Percentiles rank a stretch among this genome's conserved stretches.
Conservation (phyloP, 1,284 basidiomycete species). For the Cryptococcus sp. region DNA sequence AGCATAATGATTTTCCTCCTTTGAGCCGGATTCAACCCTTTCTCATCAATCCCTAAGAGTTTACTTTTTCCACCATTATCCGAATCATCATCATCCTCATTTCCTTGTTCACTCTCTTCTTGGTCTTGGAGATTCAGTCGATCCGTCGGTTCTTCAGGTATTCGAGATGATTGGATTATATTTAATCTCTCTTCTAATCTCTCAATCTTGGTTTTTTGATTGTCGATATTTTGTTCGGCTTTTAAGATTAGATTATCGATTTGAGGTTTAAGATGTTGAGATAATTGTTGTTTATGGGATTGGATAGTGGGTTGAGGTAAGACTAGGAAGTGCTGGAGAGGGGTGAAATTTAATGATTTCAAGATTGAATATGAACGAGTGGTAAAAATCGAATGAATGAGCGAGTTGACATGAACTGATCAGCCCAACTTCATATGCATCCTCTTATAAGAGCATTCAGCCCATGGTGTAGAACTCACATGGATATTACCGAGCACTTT, state of each 20-base stretch:
- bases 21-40: constrained; percentile 32
- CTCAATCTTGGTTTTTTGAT: constrained; percentile 18
- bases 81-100: background rate
- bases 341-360: background rate
- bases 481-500: constrained; percentile 39
- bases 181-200: constrained; percentile 36
- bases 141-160: background rate
- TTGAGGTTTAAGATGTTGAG: constrained; percentile 38
- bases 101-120: constrained; percentile 2
- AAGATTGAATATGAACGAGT: background rate
- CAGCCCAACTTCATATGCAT: no score
- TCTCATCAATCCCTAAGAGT: constrained; percentile 30
- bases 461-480: constrained; percentile 19
- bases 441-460: no score
- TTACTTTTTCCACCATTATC: constrained; percentile 10
- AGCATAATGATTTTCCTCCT: constrained; percentile 37
- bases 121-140: background rate
- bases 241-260: constrained; percentile 39
- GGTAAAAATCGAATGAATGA: no score
- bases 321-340: constrained; percentile 39
- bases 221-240: constrained; percentile 26
- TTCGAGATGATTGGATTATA: constrained; percentile 23
- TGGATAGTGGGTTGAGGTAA: constrained; percentile 37
- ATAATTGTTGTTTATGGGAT: constrained; percentile 34
- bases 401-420: no score